Percentiles rank a stretch among this genome's conserved stretches.
phyloP scores from a whole-genome alignment of 805 yeast species.

The Tetrapisispora arboricola region DNA sequence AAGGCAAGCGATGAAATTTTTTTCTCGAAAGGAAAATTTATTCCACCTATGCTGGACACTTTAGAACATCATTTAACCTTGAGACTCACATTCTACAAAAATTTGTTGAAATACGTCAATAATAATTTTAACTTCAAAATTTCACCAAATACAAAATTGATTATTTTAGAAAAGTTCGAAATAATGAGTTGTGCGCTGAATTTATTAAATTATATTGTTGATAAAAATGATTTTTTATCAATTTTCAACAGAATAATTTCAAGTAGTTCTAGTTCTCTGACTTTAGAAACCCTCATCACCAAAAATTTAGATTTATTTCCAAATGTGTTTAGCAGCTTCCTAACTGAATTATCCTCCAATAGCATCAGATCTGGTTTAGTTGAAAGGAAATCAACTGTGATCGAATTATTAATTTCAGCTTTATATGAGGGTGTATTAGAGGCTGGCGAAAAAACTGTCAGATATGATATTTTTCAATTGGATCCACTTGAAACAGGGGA shows the following conservation, averaged over 20 bases:
- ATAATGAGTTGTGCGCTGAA: conserved; percentile 39
- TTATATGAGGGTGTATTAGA: conserved; percentile 27
- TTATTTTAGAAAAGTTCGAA: conserved; percentile 33
- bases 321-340: conserved; percentile 15
- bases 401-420: conserved; percentile 17
- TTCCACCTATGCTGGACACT: conserved; percentile 45
- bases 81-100: conserved; percentile 37
- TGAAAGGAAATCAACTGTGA: conserved; percentile 13
- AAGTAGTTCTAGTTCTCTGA: conserved; percentile 4
- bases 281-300: conserved; percentile 19
- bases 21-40: conserved; percentile 42
- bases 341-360: conserved; percentile 11
- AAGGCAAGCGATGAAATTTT: conserved; percentile 48
- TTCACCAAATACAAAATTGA: conserved; percentile 31
- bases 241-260: conserved; percentile 9
- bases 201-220: conserved; percentile 28
- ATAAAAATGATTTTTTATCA: conserved; percentile 4
- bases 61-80: conserved; percentile 40
- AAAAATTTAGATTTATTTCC: conserved; percentile 21
- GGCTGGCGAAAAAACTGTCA: conserved; percentile 32
- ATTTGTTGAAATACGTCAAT: conserved; percentile 37
- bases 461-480: conserved; percentile 29
- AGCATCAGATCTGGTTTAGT: conserved; percentile 6
- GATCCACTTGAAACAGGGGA: conserved; percentile 22
- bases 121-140: conserved; percentile 35